These are phyloP conservation scores for Ochetophila trinervis DNA, from an alignment of 306 rosid genomes.

Conservation along the genomic window DNA sequence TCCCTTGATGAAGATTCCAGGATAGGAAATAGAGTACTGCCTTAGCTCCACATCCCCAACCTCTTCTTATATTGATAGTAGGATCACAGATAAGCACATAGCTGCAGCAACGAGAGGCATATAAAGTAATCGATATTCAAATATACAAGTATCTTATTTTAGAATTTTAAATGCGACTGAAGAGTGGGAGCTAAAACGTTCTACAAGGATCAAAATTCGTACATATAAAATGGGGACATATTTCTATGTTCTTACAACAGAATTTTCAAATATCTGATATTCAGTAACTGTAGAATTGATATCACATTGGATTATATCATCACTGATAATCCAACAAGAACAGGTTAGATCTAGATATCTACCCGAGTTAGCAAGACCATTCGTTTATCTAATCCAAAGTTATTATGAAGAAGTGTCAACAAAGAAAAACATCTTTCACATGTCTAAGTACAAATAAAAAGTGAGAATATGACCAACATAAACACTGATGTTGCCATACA, in stretches of 20 bases:
- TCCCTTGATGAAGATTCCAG: not conserved
- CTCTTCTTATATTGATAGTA: not conserved
- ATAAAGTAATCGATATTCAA: not conserved
- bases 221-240: not conserved
- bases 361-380: no score
- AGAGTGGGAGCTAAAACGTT: not conserved
- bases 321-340: not conserved
- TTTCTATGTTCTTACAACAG: not conserved
- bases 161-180: not conserved
- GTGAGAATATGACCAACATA: no score
- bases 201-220: not conserved
- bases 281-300: not conserved
- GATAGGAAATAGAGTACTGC: not conserved
- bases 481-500: no score
- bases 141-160: not conserved
- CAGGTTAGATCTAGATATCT: not conserved
- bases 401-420: no score
- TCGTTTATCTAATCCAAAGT: no score
- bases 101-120: not conserved
- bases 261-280: not conserved
- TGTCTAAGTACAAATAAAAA: no score
- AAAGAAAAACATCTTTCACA: no score
- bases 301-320: not conserved
- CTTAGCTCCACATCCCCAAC: not conserved
- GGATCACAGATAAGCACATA: not conserved